Base-by-base conservation (phyloP, 1,284 basidiomycete species). In the Leccinum subfulvum region DNA sequence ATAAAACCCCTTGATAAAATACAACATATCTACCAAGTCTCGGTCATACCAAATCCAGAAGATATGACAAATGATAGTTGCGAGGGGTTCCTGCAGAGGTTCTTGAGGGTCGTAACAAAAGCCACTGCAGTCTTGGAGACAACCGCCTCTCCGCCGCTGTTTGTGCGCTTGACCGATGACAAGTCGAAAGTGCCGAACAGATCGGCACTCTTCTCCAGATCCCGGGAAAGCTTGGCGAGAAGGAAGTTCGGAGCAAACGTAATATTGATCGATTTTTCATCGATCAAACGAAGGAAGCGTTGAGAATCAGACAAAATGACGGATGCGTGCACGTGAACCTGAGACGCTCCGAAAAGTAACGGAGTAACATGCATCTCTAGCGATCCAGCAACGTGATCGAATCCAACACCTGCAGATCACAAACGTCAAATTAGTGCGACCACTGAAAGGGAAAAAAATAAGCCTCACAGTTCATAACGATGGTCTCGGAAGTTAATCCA, bases 171-270 rank as follows among this genome's bases (percentile, higher is more conserved):
- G 37, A 80, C 52, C 5, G 66, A 67, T 2, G 77, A 76, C 16
- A 80, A 64, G 61, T 79, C 72, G 21, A 77, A 66, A 3, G 60
- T 18, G 0, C 69, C 69, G 7, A 68, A 72, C 2, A 71, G 62
- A 41, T 65, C 70, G 0, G 64, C 62, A 10, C 62, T 62, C 53
- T 61, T 64, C 13, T 66, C 64, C 33, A 73, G 62, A 49, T 79
- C 77, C 11, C 73, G 72, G 23, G 73, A 66, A 16, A 80, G 69
- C 37, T 77, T 77, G 1, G 79, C 73, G 4, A 80, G 67, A 28
- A 80, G 70, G 67, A 80, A 81, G 70, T 80, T 80, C 14, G 79
- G 79, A 23, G 76, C 77, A 62, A 81, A 81, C 0, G 77, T 61
- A 10, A 71, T 16, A 9, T 60, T 59, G 33, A 73, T 71, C 3